Evolutionary conservation across 441 rosid species (phyloP).

Genomic region (Populus hybrid): DNA sequence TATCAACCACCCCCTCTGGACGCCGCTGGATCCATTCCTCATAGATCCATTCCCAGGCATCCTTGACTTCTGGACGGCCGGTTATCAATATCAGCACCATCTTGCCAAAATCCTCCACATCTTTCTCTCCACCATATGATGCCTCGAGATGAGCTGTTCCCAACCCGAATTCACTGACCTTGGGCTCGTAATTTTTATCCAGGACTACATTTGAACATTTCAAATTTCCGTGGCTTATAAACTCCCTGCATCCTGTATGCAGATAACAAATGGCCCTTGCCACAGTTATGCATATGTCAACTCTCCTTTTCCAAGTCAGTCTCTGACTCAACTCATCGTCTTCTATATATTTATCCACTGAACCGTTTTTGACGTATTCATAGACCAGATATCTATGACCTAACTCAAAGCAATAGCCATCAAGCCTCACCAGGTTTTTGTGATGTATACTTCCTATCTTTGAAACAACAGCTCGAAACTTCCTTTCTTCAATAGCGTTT

Average conservation of each 20-base stretch:
- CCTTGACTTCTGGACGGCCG: constrained; percentile 40
- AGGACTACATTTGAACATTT: constrained; percentile 61
- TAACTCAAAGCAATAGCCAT: constrained; percentile 69
- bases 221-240: constrained; percentile 70
- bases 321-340: constrained; percentile 49
- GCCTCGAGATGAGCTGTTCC: constrained; percentile 19
- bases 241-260: constrained; percentile 76
- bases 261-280: constrained; percentile 67
- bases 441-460: constrained; percentile 76
- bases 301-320: constrained; percentile 65
- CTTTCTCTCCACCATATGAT: constrained; percentile 40
- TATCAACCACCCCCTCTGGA: constrained; percentile 46
- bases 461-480: constrained; percentile 63
- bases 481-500: constrained; percentile 47
- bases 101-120: constrained; percentile 69
- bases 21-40: constrained; percentile 53
- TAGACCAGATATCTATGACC: constrained; percentile 58
- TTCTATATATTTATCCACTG: constrained; percentile 49
- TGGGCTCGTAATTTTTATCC: constrained; percentile 61
- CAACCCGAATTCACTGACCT: constrained; percentile 63
- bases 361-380: constrained; percentile 59
- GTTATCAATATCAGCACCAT: constrained; percentile 46
- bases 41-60: constrained; percentile 43
- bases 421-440: constrained; percentile 63
- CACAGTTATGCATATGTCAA: constrained; percentile 49